phyloP scores from a whole-genome alignment of 2,329 filamentous ascomycete species.

The Ophiocordyceps robertsii region DNA sequence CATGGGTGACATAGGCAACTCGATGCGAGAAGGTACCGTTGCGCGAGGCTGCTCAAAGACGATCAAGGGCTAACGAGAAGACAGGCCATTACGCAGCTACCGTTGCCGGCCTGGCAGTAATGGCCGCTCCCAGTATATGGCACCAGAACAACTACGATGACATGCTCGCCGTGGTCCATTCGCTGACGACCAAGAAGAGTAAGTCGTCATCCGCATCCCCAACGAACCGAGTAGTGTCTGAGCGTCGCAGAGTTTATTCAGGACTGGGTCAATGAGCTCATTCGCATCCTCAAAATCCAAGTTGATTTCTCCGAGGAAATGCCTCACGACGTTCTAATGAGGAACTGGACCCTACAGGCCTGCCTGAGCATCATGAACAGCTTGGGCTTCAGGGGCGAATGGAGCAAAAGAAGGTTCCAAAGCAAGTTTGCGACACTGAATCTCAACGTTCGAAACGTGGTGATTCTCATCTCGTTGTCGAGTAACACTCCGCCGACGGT shows the following conservation, averaged over 20 bases:
- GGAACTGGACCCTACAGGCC: slow-evolving; percentile 59
- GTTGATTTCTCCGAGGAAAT: slow-evolving; percentile 74
- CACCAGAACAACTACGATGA: slow-evolving; percentile 50
- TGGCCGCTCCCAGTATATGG: slow-evolving; percentile 30
- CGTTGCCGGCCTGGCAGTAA: slow-evolving; percentile 46
- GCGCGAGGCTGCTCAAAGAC: too few relatives aligned
- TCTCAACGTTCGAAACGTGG: slow-evolving; percentile 60
- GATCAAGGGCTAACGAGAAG: background rate
- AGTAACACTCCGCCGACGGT: slow-evolving; percentile 40
- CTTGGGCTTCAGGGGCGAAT: slow-evolving; percentile 57
- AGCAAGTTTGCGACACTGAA: slow-evolving; percentile 65
- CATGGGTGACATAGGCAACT: slow-evolving; percentile 31
- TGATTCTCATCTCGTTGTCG: slow-evolving; percentile 51
- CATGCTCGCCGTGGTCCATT: slow-evolving; percentile 54
- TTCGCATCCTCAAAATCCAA: slow-evolving; percentile 55
- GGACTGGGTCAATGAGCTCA: slow-evolving; percentile 52
- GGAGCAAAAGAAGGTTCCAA: slow-evolving; percentile 45
- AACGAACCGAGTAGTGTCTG: slow-evolving; percentile 3
- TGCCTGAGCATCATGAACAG: slow-evolving; percentile 69
- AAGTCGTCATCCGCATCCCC: background rate
- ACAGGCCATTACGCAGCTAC: slow-evolving; percentile 42
- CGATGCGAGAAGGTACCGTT: slow-evolving; percentile 33
- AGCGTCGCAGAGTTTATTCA: slow-evolving; percentile 38
- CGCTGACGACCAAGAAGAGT: slow-evolving; percentile 22
- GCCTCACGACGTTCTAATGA: slow-evolving; percentile 56